Evolutionary conservation across 768 basidiomycete species (phyloP).

Genomic region (Collybiopsis confluens): DNA sequence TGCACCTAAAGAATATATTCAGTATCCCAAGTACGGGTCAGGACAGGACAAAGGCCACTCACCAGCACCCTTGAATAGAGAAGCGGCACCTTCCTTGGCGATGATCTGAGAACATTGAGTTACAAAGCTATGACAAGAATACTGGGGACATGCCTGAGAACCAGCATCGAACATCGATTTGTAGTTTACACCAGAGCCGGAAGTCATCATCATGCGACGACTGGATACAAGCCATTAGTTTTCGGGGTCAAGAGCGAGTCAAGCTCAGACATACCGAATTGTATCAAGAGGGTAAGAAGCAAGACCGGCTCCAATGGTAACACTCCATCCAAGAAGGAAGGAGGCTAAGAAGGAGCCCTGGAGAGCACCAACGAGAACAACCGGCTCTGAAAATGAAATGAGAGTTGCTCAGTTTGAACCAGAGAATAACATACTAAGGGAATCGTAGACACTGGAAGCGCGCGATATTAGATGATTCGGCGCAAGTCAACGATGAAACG

Average conservation of each 20-base stretch:
- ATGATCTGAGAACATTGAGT: constrained; percentile 47
- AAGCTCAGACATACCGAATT: constrained; percentile 56
- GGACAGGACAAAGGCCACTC: constrained; percentile 53
- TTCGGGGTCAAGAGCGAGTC: not conserved
- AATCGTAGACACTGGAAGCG: constrained; percentile 79
- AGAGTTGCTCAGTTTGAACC: constrained; percentile 12
- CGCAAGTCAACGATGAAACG: constrained; percentile 21
- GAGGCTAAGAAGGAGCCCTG: constrained; percentile 97
- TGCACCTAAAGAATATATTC: not conserved
- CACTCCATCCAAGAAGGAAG: constrained; percentile 97
- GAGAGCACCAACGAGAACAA: constrained; percentile 92
- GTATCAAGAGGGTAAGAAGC: constrained; percentile 90
- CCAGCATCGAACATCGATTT: constrained; percentile 99
- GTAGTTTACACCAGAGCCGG: constrained; percentile 93
- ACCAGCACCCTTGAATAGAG: constrained; percentile 99
- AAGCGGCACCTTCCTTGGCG: constrained; percentile 91
- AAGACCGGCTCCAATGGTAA: constrained; percentile 98
- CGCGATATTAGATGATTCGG: too few relatives aligned
- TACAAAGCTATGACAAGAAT: not conserved
- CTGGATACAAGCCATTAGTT: constrained; percentile 40
- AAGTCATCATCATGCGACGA: constrained; percentile 99
- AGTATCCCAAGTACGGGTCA: constrained; percentile 30
- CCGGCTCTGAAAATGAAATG: constrained; percentile 64
- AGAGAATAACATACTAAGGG: constrained; percentile 61
- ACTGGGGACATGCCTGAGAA: constrained; percentile 45